Base-by-base conservation (phyloP, 2,329 filamentous ascomycete species). In the Neoarthrinium moseri region DNA sequence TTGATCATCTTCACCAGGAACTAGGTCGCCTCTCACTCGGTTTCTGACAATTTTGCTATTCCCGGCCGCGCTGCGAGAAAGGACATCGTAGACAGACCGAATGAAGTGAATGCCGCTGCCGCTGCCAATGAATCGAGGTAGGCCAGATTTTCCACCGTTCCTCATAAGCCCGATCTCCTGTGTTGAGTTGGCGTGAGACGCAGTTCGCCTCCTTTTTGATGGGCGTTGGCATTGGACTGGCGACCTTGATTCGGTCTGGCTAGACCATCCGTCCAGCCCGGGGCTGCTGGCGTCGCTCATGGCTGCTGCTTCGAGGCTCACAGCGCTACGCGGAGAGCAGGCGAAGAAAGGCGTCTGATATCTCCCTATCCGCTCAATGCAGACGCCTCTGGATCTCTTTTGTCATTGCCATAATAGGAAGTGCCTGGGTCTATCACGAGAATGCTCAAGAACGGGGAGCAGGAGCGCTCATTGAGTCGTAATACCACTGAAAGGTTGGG, bases 31-130 rank as follows among this genome's bases (percentile, higher is more conserved):
- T 43, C 59, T 56, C 27, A 61, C 52, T 42, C 62, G 60, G 5
- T 53, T 58, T n/a, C n/a, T n/a, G n/a, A n/a, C n/a, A 12, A 60
- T 60, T 13, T 60, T 60, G 27, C 61, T 57, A 40, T 62, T 56
- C 43, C 55, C 46, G 36, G 43, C 46, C 43, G 51, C 43, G 27
- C 54, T 49, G 32, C 53, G 63, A 3, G 70, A 61, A 23, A 81
- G 66, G 1, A 75, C 69, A 24, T 72, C 61, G 33, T 79, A 78
- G 2, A 81, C 78, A 17, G 73, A 72, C 5, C 75, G 71, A 26
- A 81, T 75, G 53, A 81, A 81, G 53, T 80, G 72, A n/a, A 81
- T 80, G 1, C 78, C 78, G 48, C 77, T 80, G 13, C 74, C 74
- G 41, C 77, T 80, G 4, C 78, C 78, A 4, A 81, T 70, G 45